These are phyloP conservation scores for Leccinum arenicola DNA, from an alignment of 768 basidiomycete genomes.

Conservation along the genomic window DNA sequence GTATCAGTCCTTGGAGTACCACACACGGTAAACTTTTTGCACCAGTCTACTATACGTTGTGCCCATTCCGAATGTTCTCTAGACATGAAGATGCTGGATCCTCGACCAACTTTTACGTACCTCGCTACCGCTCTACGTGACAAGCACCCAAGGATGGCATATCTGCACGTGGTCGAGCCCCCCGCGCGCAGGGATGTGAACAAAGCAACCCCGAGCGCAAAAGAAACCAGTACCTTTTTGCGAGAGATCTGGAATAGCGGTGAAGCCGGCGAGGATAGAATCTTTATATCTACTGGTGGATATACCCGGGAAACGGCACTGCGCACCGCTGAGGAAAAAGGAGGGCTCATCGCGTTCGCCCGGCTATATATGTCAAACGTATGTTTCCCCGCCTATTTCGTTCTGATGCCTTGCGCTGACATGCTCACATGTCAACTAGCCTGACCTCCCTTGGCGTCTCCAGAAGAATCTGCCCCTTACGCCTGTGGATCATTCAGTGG, in stretches of 20 bases:
- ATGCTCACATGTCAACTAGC: background rate
- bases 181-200: conserved; percentile 19
- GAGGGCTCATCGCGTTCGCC: conserved; percentile 27
- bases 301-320: conserved; percentile 27
- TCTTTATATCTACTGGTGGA: background rate
- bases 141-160: conserved; percentile 39
- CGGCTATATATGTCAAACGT: conserved; percentile 2
- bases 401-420: background rate
- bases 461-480: background rate
- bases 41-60: no score
- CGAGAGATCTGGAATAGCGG: conserved; percentile 40
- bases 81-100: conserved; percentile 56
- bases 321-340: conserved; percentile 30
- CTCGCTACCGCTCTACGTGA: conserved; percentile 40
- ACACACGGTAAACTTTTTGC: conserved; percentile 34
- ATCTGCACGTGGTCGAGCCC: conserved; percentile 51
- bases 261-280: background rate
- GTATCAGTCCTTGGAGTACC: conserved; percentile 54
- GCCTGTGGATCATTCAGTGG: background rate
- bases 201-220: background rate
- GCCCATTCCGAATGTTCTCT: background rate
- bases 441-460: background rate
- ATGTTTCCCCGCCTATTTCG: background rate
- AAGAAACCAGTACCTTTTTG: conserved; percentile 42
- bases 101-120: conserved; percentile 52